Conservation (phyloP, 1,139 yeast genomes). For the Yamadazyma songkhlaensis region DNA sequence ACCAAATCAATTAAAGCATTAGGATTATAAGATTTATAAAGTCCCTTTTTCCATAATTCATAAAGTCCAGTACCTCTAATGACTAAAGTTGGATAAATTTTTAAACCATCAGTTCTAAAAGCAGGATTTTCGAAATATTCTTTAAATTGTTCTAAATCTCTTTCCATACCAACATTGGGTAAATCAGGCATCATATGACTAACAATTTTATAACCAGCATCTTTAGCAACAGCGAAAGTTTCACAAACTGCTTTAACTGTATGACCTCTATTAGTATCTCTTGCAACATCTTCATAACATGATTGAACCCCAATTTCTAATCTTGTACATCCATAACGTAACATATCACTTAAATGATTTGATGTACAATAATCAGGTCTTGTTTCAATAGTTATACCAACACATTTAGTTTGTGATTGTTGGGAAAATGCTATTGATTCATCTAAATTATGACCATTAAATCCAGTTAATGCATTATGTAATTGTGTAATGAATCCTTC, state of each 20-base stretch:
- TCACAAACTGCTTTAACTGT: constrained; percentile 96
- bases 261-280: constrained; percentile 98
- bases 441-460: constrained; percentile 80
- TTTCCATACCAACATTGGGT: constrained; percentile 98
- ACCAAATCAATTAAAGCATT: constrained; percentile 91
- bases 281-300: constrained; percentile 95
- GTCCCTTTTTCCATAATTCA: constrained; percentile 96
- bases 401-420: constrained; percentile 94
- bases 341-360: constrained; percentile 93
- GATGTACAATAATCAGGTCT: constrained; percentile 98
- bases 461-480: constrained; percentile 95
- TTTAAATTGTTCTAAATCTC: constrained; percentile 92
- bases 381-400: constrained; percentile 97
- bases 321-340: constrained; percentile 94
- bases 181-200: constrained; percentile 99
- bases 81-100: constrained; percentile 92
- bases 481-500: constrained; percentile 85
- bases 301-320: constrained; percentile 97
- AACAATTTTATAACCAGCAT: constrained; percentile 96
- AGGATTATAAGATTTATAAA: constrained; percentile 92
- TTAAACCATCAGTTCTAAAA: constrained; percentile 94
- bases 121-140: constrained; percentile 97
- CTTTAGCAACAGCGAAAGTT: constrained; percentile 93
- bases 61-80: constrained; percentile 97
- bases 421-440: constrained; percentile 91